phyloP scores from a whole-genome alignment of 163 green algal genomes.

The Scenedesmus sp. region DNA sequence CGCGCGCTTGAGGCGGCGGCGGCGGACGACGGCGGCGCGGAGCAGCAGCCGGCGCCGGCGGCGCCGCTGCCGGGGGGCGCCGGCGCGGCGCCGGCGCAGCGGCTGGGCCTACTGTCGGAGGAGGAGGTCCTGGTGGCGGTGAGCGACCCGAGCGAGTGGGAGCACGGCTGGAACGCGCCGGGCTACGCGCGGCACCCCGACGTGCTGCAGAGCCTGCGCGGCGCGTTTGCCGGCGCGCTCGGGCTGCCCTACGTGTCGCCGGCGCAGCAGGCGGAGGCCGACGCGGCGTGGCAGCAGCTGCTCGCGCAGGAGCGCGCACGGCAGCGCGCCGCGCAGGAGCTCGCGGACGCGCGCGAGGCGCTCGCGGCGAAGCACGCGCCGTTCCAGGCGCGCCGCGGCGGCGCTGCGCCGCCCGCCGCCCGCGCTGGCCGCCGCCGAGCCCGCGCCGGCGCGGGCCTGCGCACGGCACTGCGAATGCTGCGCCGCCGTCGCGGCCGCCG shows the following conservation, averaged over 20 bases:
- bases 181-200: background rate
- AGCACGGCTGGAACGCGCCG: background rate
- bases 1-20: conserved; percentile 1
- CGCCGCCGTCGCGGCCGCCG: too few species aligned
- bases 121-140: background rate
- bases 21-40: background rate
- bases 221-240: background rate
- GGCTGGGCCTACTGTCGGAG: background rate
- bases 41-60: background rate
- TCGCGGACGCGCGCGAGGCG: background rate
- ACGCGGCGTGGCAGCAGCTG: background rate
- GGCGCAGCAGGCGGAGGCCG: conserved; percentile 19
- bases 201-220: conserved; percentile 32
- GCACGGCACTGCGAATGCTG: too few species aligned
- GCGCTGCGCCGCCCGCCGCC: too few species aligned
- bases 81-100: background rate
- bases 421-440: too few species aligned
- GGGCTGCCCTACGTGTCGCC: conserved; percentile 14
- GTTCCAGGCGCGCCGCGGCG: background rate
- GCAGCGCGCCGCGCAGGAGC: background rate
- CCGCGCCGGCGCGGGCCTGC: too few species aligned
- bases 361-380: background rate
- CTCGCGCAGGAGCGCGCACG: background rate
- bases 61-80: background rate
- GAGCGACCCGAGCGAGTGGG: conserved; percentile 33